Percentiles rank a stretch among this genome's conserved stretches.
Evolutionary conservation across 2,329 filamentous ascomycete species (phyloP).

Genomic region (Trichoderma harzianum): DNA sequence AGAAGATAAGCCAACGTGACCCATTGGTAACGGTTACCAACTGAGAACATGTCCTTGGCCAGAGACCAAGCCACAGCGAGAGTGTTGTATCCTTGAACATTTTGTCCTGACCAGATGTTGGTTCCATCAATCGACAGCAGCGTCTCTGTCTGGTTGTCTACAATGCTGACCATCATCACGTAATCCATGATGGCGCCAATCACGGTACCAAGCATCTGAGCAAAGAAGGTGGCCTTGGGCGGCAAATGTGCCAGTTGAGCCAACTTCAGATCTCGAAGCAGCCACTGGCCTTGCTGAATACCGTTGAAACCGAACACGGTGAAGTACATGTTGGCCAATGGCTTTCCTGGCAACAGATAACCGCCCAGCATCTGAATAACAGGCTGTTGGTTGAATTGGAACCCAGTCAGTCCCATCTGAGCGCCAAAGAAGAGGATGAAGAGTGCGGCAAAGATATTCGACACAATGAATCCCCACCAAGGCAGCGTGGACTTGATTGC

Average conservation of each 20-base stretch:
- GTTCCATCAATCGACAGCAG: background rate
- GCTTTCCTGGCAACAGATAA: background rate
- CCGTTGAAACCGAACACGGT: background rate
- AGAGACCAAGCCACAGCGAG: background rate
- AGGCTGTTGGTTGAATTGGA: background rate
- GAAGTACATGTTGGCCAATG: background rate
- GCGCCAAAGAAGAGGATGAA: background rate
- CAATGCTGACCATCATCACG: background rate
- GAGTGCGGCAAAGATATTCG: background rate
- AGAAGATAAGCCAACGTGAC: background rate
- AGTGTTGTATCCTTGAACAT: background rate
- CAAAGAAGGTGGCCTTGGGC: background rate
- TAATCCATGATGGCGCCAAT: background rate
- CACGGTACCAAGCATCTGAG: background rate
- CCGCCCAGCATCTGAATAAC: background rate
- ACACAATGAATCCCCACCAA: background rate
- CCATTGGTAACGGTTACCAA: background rate
- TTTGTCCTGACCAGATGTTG: background rate
- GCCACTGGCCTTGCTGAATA: background rate
- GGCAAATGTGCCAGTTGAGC: background rate
- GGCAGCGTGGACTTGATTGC: background rate
- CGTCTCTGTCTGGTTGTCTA: background rate
- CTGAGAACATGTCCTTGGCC: background rate
- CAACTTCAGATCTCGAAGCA: background rate
- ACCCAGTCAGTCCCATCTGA: background rate